Conservation (phyloP, 139 green algal species). For the Zygnema circumcarinatum region DNA sequence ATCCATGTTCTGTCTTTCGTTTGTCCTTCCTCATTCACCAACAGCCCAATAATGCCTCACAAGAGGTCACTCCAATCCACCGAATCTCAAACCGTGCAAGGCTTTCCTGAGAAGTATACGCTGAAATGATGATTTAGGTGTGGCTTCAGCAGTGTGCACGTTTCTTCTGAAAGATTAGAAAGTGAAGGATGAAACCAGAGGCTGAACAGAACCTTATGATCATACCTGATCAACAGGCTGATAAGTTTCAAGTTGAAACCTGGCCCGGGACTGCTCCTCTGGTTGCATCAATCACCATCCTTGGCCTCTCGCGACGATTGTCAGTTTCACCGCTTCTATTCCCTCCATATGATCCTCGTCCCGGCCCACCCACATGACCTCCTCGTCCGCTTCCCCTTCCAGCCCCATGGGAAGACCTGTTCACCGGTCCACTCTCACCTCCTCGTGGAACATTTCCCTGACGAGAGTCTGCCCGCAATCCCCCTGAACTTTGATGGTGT, state of each 20-base stretch:
- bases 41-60: no score
- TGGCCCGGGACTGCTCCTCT: neutral
- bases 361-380: neutral
- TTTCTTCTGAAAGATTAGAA: no score
- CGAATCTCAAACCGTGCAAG: no score
- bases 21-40: no score
- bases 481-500: neutral
- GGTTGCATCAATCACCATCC: neutral
- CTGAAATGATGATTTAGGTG: no score
- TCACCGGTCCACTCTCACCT: neutral
- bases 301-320: neutral
- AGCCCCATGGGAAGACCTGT: neutral
- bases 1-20: no score
- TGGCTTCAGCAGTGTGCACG: no score
- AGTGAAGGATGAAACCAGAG: no score
- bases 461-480: neutral
- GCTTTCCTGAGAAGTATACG: no score
- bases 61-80: no score
- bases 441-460: neutral
- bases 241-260: neutral
- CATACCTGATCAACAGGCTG: no score
- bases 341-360: neutral
- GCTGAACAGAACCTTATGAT: no score
- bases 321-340: neutral
- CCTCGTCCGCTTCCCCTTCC: neutral